phyloP scores from a whole-genome alignment of 768 basidiomycete genomes.

The Neoboletus magnificus region DNA sequence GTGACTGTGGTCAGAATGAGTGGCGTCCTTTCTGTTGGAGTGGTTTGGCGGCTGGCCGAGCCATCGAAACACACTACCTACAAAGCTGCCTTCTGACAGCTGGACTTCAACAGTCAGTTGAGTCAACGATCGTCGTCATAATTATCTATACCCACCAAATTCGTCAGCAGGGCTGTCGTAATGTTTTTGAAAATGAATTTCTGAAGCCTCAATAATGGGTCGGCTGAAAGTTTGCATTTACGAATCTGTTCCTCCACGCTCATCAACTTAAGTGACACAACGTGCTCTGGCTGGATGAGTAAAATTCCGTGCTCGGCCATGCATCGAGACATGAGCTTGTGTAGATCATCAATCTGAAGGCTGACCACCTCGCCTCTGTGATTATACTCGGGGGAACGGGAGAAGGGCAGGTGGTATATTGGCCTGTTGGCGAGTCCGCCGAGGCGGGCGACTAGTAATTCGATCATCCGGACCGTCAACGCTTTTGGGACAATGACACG shows the following conservation, averaged over 20 bases:
- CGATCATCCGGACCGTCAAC: conserved; percentile 42
- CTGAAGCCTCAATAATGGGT: conserved; percentile 11
- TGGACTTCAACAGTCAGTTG: not conserved
- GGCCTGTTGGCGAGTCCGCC: conserved; percentile 42
- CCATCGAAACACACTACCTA: not conserved
- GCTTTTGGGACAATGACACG: no score
- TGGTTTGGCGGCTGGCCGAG: not conserved
- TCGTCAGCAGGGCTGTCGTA: no score
- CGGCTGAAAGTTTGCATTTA: not conserved
- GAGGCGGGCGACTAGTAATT: conserved; percentile 38
- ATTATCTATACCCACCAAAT: not conserved
- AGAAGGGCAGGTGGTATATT: conserved; percentile 47
- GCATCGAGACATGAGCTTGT: conserved; percentile 36
- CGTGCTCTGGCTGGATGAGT: conserved; percentile 48
- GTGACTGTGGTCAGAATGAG: not conserved
- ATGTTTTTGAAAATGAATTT: not conserved
- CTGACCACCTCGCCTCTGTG: fast-evolving
- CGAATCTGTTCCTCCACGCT: no score
- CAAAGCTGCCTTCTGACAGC: not conserved
- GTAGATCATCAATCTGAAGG: no score
- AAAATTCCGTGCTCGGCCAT: conserved; percentile 36
- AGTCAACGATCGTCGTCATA: not conserved
- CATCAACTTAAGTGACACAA: no score
- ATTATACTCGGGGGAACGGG: conserved; percentile 31
- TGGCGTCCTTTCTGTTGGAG: no score